Base-by-base conservation (phyloP, 225 moss, liverwort and hornwort species). In the Antitrichia curtipendula region DNA sequence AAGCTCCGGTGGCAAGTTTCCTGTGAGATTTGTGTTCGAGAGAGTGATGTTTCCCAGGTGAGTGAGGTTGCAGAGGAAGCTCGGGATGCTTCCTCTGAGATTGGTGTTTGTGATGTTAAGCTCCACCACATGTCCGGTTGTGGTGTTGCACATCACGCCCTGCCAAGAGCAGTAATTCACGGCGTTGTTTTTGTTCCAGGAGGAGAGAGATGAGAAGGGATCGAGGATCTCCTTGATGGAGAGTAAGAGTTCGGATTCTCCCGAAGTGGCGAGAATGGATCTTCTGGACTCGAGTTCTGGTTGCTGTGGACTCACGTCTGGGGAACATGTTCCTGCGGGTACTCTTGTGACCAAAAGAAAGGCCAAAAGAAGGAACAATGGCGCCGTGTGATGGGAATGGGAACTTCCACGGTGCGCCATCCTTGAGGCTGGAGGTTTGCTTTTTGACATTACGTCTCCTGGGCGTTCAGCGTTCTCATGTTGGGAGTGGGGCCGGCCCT, bases 21-120 rank as follows among this genome's bases (percentile, higher is more conserved):
- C 91, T 5, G 66, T 78, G 34, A 91, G 86, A 36, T 31, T 75
- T 13, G 89, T 89, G 75, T 62, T 52, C 0, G 91, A 89, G 41
- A 91, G 84, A 15, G 34, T 83, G 66, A 91, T 8, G 53, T 91
- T 89, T 2, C 74, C 89, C 20, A 91, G 36, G 57, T 78, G 84
- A 57, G 87, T 89, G 75, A 89, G 87, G 85, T 87, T 84, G 85
- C 86, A 89, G 25, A 91, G 75, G 45, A 77, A 91, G 36, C 41
- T 29, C 60, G 89, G 87, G 40, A 89, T 68, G 53, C 79, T 75
- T 15, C 89, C 87, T 52, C 56, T 16, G 10, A 87, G 84, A 32
- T 75, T 66, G 13, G 54, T 84, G 43, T 64, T 10, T 1, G 84
- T 84, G 87, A 89, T 72, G 68, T 87, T 91, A 45, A 84, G 91